Evolutionary conservation across 169 alveolate genomes (phyloP).

Genomic region (Eimeria maxima): DNA sequence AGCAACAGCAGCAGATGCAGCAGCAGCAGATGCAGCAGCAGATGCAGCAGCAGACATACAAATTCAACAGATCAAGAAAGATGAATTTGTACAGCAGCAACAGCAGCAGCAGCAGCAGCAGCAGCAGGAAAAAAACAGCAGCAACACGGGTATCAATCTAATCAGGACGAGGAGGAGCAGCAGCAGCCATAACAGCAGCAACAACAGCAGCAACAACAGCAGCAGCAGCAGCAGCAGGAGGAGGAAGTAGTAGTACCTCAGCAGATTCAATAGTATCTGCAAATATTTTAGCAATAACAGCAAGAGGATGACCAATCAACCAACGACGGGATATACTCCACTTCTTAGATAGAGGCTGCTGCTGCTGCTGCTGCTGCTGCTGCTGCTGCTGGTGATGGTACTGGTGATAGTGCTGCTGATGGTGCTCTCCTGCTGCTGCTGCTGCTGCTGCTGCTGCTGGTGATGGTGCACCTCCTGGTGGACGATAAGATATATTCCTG

Average conservation of each 20-base stretch:
- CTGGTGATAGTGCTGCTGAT: too few relatives aligned
- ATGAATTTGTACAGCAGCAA: too few relatives aligned
- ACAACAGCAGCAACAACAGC: conserved; percentile 21
- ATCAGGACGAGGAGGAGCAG: too few relatives aligned
- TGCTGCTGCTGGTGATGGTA: too few relatives aligned
- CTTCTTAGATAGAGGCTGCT: not conserved
- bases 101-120: conserved; percentile 31
- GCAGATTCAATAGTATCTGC: conserved; percentile 48
- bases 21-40: not conserved
- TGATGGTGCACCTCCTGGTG: conserved; percentile 8
- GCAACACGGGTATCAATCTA: not conserved
- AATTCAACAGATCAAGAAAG: too few relatives aligned
- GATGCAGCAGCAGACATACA: too few relatives aligned
- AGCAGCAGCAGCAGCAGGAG: conserved; percentile 16
- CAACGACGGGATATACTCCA: conserved; percentile 14
- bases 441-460: conserved; percentile 31
- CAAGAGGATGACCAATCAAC: conserved; percentile 67
- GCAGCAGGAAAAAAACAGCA: not conserved
- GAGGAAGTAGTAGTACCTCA: not conserved
- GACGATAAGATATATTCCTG: not conserved
- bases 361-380: too few relatives aligned
- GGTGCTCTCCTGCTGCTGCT: conserved; percentile 22
- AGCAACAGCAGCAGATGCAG: too few relatives aligned
- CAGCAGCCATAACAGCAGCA: conserved; percentile 16
- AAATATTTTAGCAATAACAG: conserved; percentile 58